These are phyloP conservation scores for Coriolopsis trogii DNA, from an alignment of 1,284 basidiomycete genomes.

Conservation along the genomic window DNA sequence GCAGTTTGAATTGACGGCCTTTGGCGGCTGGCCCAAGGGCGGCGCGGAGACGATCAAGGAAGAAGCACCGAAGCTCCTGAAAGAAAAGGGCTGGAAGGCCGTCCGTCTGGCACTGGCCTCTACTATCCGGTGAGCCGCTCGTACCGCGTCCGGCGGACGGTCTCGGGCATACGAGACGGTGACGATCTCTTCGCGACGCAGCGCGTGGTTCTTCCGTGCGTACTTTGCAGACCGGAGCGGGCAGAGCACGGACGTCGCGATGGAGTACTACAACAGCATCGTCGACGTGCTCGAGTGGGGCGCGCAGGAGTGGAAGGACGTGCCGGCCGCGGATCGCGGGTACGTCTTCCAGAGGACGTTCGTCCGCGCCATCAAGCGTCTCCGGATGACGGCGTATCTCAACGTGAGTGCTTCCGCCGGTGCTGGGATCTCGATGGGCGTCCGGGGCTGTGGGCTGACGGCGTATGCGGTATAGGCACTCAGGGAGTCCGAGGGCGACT, in stretches of 20 bases:
- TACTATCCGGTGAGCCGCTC: conserved; percentile 39
- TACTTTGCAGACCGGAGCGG: conserved; percentile 15
- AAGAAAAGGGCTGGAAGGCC: conserved; percentile 39
- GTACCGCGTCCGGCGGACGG: background rate
- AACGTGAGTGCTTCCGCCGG: conserved; percentile 26
- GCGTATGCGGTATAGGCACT: conserved; percentile 7
- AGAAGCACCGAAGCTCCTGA: conserved; percentile 36
- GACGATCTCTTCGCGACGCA: background rate
- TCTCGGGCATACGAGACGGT: background rate
- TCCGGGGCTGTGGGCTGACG: background rate
- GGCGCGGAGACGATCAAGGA: conserved; percentile 37
- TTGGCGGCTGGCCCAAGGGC: conserved; percentile 35
- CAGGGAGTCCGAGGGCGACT: conserved; percentile 9
- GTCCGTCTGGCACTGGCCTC: conserved; percentile 40
- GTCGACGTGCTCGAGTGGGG: conserved; percentile 46
- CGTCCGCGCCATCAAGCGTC: conserved; percentile 34
- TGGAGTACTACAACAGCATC: conserved; percentile 30
- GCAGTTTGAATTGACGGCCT: conserved; percentile 32
- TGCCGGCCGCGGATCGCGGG: conserved; percentile 33
- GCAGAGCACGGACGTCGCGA: conserved; percentile 7
- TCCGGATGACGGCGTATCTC: conserved; percentile 37
- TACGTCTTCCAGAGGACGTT: conserved; percentile 38
- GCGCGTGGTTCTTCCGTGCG: conserved; percentile 24
- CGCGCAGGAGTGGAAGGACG: conserved; percentile 38
- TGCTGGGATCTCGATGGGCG: no score